These are phyloP conservation scores for Coemansia sp. DNA, from an alignment of 192 early-diverging fungal genomes.

Conservation along the genomic window DNA sequence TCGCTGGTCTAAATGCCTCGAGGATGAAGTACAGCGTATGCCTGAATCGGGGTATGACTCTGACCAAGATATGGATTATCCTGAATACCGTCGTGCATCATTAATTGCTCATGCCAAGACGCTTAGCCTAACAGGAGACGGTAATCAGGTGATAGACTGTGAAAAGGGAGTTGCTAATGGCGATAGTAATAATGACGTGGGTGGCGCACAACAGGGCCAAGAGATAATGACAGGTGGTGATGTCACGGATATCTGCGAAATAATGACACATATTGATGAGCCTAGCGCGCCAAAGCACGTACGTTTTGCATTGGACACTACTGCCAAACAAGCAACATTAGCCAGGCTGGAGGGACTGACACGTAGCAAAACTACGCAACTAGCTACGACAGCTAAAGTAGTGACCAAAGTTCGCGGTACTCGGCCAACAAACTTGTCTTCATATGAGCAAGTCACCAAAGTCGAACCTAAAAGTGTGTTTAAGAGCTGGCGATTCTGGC, in stretches of 20 bases:
- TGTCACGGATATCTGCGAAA: background rate
- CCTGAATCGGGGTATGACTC: conserved; percentile 23
- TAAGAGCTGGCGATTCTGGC: conserved; percentile 41
- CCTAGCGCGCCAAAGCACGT: conserved; percentile 22
- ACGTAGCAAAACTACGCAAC: background rate
- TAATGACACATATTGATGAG: background rate
- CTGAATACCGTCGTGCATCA: conserved; percentile 21
- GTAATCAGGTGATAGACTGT: background rate
- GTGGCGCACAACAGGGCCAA: background rate
- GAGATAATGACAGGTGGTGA: background rate
- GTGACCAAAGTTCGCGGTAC: background rate
- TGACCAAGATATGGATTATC: conserved; percentile 20
- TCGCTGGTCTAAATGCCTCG: conserved; percentile 46
- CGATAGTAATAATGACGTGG: background rate
- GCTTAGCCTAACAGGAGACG: background rate
- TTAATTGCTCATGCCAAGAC: background rate
- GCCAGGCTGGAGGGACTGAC: conserved; percentile 29
- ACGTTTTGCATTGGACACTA: conserved; percentile 25
- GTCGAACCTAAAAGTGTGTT: conserved; percentile 8
- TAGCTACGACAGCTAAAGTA: background rate
- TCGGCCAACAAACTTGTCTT: too few species aligned
- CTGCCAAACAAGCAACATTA: conserved; percentile 16
- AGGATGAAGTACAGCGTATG: conserved; percentile 16
- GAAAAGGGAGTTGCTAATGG: background rate
- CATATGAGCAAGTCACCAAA: background rate